Conservation (phyloP, 768 basidiomycete genomes). For the Lactifluus rugatus region DNA sequence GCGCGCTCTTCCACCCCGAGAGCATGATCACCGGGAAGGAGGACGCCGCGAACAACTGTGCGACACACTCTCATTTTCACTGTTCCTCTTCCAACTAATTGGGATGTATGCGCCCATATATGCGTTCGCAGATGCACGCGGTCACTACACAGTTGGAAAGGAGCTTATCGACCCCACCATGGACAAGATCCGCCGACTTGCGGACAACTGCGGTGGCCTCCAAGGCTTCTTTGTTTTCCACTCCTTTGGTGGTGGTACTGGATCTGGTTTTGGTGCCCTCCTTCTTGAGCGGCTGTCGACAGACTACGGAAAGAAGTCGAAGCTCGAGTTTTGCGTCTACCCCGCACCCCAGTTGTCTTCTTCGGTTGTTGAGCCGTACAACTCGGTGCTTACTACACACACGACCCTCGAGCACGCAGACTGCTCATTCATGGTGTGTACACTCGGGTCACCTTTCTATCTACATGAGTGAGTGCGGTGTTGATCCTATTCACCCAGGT, state of each 20-base stretch:
- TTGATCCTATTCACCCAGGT: conserved; percentile 40
- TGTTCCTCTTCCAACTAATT: conserved; percentile 3
- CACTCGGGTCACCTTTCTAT: neutral
- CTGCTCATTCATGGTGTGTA: conserved; percentile 92
- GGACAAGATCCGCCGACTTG: conserved; percentile 89
- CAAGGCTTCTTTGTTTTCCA: conserved; percentile 99
- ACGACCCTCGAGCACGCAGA: conserved; percentile 98
- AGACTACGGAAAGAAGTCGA: conserved; percentile 98
- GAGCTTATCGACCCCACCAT: conserved; percentile 94
- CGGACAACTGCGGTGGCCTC: conserved; percentile 93
- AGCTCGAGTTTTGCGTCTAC: conserved; percentile 96
- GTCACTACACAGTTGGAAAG: conserved; percentile 98
- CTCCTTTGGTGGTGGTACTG: conserved; percentile 98
- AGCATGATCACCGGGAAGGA: conserved; percentile 96
- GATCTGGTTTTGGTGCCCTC: conserved; percentile 95
- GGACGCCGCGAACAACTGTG: conserved; percentile 99
- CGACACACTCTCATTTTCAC: conserved; percentile 23
- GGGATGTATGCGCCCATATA: neutral
- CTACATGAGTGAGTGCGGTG: neutral
- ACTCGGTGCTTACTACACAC: conserved; percentile 93
- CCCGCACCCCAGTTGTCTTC: conserved; percentile 88
- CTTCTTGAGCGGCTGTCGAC: conserved; percentile 91
- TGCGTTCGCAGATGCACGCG: conserved; percentile 69
- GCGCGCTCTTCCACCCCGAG: conserved; percentile 95
- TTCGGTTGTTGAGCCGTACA: conserved; percentile 98